Base-by-base conservation (phyloP, 345 rosid genomes). In the Mangifera indica region DNA sequence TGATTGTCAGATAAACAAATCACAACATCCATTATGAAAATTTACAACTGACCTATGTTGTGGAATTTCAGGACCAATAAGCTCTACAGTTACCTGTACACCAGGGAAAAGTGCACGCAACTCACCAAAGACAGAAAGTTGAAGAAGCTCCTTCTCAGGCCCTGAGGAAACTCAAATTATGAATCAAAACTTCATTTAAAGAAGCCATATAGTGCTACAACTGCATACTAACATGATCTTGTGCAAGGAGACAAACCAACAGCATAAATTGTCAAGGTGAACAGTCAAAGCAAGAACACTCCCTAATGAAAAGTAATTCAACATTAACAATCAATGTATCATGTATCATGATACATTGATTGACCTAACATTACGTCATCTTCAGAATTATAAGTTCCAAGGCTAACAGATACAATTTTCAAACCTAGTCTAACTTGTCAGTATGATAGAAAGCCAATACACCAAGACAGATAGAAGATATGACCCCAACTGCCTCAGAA, bases 141-240 rank as follows among this genome's bases (percentile, higher is more conserved):
- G 97, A 34, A 83, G 81, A 77, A 95, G 96, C 84, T 95, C 98
- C 72, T 86, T 93, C 81, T 92, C 97, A 71, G 96, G 99, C 69
- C 99, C 99, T 95, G 78, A 67, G 42, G 76, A 74, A 60, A 72
- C 61, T 71, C 70, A 77, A 73, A 62, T 77, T 22, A 81, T 22
- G 52, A 71, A 76, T 76, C 53, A 59, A 54, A 64, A 25, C 42
- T 37, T 32, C 3, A 45, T 45, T 7, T 2, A 45, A 21, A 29
- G 22, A 26, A 49, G 24, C 70, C 25, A 55, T 11, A 68, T 53
- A 37, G 29, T 40, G 21, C 7, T 10, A 57, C 63, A 9, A 15
- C 20, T 14, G 17, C 40, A 24, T 42, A 7, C 51, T 13, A 57
- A 69, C 21, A 48, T 48, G 32, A 70, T 49, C 8, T 59, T 60